These are phyloP conservation scores for Botrytis porri DNA, from an alignment of 2,329 filamentous ascomycete species.

Conservation along the genomic window DNA sequence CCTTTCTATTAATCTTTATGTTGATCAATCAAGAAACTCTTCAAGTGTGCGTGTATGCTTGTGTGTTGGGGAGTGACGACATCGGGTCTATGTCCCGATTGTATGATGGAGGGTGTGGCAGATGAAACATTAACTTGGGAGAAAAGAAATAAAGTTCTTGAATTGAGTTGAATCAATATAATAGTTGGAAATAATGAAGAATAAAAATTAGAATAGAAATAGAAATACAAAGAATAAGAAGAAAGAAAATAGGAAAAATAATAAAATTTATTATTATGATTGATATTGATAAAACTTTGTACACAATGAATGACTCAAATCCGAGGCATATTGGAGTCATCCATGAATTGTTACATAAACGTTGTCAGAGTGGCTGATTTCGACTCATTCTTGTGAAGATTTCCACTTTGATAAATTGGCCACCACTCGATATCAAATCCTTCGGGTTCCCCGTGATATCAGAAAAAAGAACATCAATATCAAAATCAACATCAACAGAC, in stretches of 20 bases:
- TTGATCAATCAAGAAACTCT: conserved; percentile 1
- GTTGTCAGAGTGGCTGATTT: conserved; percentile 5
- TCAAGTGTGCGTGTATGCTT: background rate
- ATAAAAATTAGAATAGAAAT: background rate
- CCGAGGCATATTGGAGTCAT: conserved; percentile 2
- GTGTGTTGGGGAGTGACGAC: conserved; percentile 5
- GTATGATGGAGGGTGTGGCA: background rate
- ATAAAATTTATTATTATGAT: background rate
- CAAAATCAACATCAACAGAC: background rate
- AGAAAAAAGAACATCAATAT: background rate
- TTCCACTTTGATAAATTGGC: background rate
- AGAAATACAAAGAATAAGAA: background rate
- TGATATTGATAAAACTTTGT: background rate
- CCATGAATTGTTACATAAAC: conserved; percentile 10
- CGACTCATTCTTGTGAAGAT: conserved; percentile 7
- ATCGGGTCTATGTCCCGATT: background rate
- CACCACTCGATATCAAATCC: conserved; percentile 9
- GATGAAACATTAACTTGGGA: background rate
- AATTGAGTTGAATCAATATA: background rate
- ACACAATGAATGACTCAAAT: conserved; percentile 13
- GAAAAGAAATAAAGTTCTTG: background rate
- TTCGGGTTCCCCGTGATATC: background rate
- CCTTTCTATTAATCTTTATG: background rate
- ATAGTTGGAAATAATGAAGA: background rate
- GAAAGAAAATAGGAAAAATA: background rate